These are phyloP conservation scores for Nicotiana sylvestris DNA, from an alignment of 257 asterid genomes.

Conservation along the genomic window DNA sequence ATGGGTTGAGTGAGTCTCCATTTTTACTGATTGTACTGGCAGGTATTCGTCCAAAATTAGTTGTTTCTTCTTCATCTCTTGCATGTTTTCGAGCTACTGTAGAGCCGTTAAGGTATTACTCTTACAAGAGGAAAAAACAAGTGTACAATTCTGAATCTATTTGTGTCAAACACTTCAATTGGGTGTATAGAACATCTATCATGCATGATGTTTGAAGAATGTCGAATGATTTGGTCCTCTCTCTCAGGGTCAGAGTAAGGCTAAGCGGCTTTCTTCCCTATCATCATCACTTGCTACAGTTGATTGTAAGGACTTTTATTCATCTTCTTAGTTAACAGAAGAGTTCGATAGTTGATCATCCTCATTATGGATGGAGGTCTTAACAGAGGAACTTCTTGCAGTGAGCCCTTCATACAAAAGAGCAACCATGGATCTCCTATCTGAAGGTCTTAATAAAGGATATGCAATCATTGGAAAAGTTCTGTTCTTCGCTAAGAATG, in stretches of 20 bases:
- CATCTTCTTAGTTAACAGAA: constrained; percentile 14
- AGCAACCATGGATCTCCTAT: constrained; percentile 50
- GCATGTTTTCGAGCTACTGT: not conserved
- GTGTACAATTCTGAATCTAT: not conserved
- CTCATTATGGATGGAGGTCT: not conserved
- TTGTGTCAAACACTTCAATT: not conserved
- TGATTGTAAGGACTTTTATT: constrained; percentile 44
- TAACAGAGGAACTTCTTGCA: constrained; percentile 19
- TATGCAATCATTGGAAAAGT: constrained; percentile 71
- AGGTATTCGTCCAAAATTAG: not conserved
- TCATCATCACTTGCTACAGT: constrained; percentile 63
- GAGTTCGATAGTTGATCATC: constrained; percentile 13
- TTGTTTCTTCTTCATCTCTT: not conserved
- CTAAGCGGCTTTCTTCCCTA: constrained; percentile 65
- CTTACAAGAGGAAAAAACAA: constrained; percentile 1
- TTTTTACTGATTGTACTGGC: not conserved
- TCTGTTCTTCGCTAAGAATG: constrained; percentile 56
- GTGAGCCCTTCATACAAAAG: constrained; percentile 66
- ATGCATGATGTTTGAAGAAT: not conserved
- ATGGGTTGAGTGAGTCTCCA: not conserved
- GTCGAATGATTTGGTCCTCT: constrained; percentile 16
- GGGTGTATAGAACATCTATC: constrained; percentile 1
- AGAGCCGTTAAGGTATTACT: not conserved
- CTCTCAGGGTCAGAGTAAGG: constrained; percentile 67
- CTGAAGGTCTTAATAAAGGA: constrained; percentile 82